Conservation (phyloP, 176 grass and related monocot species). For the Bothriochloa decipiens region DNA sequence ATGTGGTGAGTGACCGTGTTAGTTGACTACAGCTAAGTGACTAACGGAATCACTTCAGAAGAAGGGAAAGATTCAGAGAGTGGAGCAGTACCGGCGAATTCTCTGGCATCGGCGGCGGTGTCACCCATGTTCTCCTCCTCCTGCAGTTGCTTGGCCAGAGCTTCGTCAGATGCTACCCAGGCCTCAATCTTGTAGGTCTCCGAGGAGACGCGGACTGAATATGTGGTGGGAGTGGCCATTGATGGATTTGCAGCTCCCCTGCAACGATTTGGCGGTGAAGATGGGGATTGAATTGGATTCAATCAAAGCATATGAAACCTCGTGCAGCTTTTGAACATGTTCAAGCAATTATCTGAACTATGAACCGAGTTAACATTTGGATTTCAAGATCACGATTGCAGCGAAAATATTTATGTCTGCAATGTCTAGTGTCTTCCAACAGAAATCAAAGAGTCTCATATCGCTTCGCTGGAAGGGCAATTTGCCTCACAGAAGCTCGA, state of each 20-base stretch:
- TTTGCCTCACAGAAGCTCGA: not conserved
- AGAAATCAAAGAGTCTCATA: not conserved
- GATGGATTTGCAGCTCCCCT: conserved; percentile 17
- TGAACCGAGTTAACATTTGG: conserved; percentile 10
- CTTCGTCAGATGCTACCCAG: conserved; percentile 63
- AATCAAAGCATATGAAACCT: not conserved
- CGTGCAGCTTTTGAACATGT: not conserved
- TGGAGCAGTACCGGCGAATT: conserved; percentile 54
- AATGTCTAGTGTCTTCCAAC: not conserved
- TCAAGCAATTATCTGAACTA: not conserved
- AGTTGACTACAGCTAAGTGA: conserved; percentile 44
- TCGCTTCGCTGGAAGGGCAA: not conserved
- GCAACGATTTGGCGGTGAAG: conserved; percentile 1
- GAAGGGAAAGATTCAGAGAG: conserved; percentile 35
- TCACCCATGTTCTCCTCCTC: conserved; percentile 59
- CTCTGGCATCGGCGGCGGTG: conserved; percentile 41
- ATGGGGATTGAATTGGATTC: not conserved
- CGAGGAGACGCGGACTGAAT: conserved; percentile 42
- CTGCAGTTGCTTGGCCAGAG: conserved; percentile 75
- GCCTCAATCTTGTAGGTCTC: conserved; percentile 57
- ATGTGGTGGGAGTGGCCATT: conserved; percentile 48
- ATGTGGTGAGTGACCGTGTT: conserved; percentile 38
- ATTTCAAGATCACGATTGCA: not conserved
- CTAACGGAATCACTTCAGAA: conserved; percentile 41
- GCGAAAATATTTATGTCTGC: not conserved